phyloP scores from a whole-genome alignment of 2,329 filamentous ascomycete genomes.

The Colletotrichum filicis region DNA sequence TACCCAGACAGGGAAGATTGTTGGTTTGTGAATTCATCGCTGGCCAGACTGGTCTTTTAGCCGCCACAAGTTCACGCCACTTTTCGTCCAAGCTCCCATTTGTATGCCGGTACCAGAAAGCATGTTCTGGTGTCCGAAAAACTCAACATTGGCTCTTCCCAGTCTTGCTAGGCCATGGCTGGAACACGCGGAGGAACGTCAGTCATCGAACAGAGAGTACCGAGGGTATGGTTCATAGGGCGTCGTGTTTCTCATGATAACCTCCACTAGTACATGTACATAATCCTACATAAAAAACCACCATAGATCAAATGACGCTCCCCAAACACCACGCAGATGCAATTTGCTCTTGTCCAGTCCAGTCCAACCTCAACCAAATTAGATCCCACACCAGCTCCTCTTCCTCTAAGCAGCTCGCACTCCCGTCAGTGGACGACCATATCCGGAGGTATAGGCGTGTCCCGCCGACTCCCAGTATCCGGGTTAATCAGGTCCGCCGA shows the following conservation, averaged over 20 bases:
- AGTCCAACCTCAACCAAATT: background rate
- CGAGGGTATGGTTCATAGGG: constrained; percentile 15
- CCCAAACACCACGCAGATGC: constrained; percentile 10
- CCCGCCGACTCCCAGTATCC: constrained; percentile 43
- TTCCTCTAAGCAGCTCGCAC: background rate
- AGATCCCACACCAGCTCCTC: background rate
- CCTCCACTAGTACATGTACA: constrained; percentile 17
- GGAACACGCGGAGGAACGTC: background rate
- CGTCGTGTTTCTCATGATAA: constrained; percentile 29
- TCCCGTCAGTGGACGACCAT: constrained; percentile 35
- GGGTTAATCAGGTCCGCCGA: constrained; percentile 43
- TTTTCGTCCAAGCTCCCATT: background rate
- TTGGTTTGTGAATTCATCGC: background rate
- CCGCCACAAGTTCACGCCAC: background rate
- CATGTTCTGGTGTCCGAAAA: background rate
- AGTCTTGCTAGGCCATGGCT: background rate
- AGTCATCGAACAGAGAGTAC: background rate
- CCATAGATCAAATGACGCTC: background rate
- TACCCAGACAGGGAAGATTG: background rate
- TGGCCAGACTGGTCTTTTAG: background rate
- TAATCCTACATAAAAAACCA: constrained; percentile 24
- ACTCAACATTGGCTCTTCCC: background rate
- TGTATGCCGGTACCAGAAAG: background rate
- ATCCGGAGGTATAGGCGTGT: constrained; percentile 49
- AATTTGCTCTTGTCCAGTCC: background rate